Percentiles rank a stretch among this genome's conserved stretches.
phyloP scores from a whole-genome alignment of 2,329 filamentous ascomycete species.

The Cordyceps pruinosa region DNA sequence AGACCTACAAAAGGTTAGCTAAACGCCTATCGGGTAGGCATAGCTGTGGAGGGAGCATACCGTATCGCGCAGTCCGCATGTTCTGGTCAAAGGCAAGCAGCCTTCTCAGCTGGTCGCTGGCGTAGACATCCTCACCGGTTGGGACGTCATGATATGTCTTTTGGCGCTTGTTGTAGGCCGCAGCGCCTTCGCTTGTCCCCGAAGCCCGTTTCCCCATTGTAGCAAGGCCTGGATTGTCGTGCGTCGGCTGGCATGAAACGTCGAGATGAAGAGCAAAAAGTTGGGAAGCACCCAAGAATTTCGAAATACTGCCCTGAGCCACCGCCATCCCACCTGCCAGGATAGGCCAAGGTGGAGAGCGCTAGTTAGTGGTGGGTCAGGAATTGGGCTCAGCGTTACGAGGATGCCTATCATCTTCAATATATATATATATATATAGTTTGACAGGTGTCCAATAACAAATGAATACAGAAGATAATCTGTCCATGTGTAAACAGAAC shows the following conservation, averaged over 20 bases:
- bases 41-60: conserved; percentile 27
- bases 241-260: background rate
- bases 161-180: conserved; percentile 44
- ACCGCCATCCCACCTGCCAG: conserved; percentile 26
- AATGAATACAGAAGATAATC: too few species aligned
- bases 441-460: too few species aligned
- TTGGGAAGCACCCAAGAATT: conserved; percentile 23
- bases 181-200: conserved; percentile 32
- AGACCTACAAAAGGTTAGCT: conserved; percentile 40
- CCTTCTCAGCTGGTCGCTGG: conserved; percentile 59
- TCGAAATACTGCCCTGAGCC: conserved; percentile 29
- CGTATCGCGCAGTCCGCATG: conserved; percentile 58
- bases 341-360: conserved; percentile 8
- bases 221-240: background rate
- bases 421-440: too few species aligned
- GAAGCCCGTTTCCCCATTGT: conserved; percentile 41
- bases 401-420: background rate
- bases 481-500: too few species aligned
- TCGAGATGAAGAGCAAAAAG: background rate
- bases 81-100: conserved; percentile 68
- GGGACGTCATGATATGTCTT: conserved; percentile 51
- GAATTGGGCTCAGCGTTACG: too few species aligned
- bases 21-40: background rate
- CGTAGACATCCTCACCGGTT: conserved; percentile 54
- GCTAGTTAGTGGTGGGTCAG: background rate